phyloP scores from a whole-genome alignment of 208 protist genomes.

The Porcisia deanei region DNA sequence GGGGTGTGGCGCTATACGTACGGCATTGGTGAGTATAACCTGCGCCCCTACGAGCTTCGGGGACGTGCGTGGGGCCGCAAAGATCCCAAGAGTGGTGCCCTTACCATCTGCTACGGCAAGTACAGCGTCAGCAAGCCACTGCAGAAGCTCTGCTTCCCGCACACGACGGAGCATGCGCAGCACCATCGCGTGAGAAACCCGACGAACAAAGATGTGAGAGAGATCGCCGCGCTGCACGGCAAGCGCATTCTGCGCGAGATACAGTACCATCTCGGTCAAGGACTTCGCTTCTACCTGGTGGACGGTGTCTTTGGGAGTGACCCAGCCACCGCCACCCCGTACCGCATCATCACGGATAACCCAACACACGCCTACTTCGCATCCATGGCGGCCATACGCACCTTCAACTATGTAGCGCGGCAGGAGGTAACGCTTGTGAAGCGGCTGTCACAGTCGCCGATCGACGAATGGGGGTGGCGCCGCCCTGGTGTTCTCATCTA shows the following conservation, averaged over 20 bases:
- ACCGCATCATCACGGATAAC: conserved; percentile 92
- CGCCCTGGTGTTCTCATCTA: conserved; percentile 82
- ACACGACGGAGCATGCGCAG: conserved; percentile 82
- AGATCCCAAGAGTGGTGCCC: conserved; percentile 54
- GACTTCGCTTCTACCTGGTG: conserved; percentile 87
- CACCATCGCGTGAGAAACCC: conserved; percentile 85
- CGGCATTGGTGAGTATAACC: conserved; percentile 86
- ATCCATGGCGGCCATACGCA: conserved; percentile 78
- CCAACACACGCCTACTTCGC: conserved; percentile 86
- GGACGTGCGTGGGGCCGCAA: conserved; percentile 76
- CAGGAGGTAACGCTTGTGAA: conserved; percentile 89
- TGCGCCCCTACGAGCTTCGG: conserved; percentile 76
- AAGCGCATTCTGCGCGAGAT: conserved; percentile 88
- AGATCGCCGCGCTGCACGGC: conserved; percentile 71
- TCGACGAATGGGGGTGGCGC: conserved; percentile 90
- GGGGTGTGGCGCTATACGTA: conserved; percentile 90
- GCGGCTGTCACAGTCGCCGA: conserved; percentile 80
- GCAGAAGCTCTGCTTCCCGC: conserved; percentile 72
- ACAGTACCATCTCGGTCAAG: conserved; percentile 90
- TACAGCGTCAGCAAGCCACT: conserved; percentile 29
- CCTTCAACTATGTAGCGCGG: conserved; percentile 83
- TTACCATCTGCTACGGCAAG: conserved; percentile 56
- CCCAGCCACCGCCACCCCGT: conserved; percentile 69
- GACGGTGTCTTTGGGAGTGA: conserved; percentile 88
- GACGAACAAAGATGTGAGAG: conserved; percentile 44